phyloP scores from a whole-genome alignment of 306 rosid species.

The Prunus mongolica region DNA sequence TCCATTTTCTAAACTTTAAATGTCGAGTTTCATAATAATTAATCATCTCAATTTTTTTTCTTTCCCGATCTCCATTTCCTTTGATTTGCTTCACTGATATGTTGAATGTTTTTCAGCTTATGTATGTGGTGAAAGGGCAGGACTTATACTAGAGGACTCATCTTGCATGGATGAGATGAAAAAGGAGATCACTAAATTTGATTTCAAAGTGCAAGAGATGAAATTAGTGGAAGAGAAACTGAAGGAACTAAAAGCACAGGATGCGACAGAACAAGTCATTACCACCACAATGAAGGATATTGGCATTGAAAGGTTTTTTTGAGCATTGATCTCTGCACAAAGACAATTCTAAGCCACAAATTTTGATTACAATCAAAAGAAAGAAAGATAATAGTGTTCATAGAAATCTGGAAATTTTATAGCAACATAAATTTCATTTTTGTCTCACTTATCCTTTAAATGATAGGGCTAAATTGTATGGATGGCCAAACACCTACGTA shows the following conservation, averaged over 20 bases:
- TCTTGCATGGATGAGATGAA: constrained; percentile 5
- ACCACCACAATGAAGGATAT: constrained; percentile 23
- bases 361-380: too few species aligned
- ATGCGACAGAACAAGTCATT: constrained; percentile 6
- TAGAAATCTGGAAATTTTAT: too few species aligned
- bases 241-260: constrained; percentile 7
- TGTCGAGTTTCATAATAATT: too few species aligned
- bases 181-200: neutral
- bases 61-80: neutral
- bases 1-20: too few species aligned
- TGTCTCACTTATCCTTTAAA: too few species aligned
- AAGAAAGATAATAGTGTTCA: too few species aligned
- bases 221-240: constrained; percentile 14
- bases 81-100: neutral
- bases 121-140: constrained; percentile 20
- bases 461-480: constrained; percentile 35
- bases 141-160: constrained; percentile 6
- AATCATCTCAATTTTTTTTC: neutral
- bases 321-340: too few species aligned
- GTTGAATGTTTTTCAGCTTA: constrained; percentile 7
- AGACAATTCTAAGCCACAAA: too few species aligned
- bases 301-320: constrained; percentile 33
- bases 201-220: constrained; percentile 13
- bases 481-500: constrained; percentile 41
- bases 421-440: too few species aligned